Conservation (phyloP, 768 basidiomycete species). For the Auriscalpium microsporum region DNA sequence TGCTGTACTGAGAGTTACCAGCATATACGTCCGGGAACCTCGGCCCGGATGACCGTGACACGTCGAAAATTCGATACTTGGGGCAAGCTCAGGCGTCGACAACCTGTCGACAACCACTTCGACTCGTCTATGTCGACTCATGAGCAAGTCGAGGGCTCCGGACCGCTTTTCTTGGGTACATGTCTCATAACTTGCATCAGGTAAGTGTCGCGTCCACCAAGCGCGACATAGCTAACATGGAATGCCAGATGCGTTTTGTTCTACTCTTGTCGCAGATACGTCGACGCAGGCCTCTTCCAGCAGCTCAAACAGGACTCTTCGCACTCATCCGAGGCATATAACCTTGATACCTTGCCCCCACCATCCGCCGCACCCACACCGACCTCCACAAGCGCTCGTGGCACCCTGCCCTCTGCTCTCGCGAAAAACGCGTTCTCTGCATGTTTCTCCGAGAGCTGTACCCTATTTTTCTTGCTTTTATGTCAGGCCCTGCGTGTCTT, state of each 20-base stretch:
- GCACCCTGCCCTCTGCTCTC: slow-evolving; percentile 43
- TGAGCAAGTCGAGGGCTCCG: too few relatives aligned
- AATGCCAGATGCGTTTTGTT: slow-evolving; percentile 8
- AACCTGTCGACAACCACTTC: too few relatives aligned
- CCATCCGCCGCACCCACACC: slow-evolving; percentile 1
- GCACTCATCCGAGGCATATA: not conserved
- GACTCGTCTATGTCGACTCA: too few relatives aligned
- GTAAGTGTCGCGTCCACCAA: too few relatives aligned
- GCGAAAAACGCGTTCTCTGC: slow-evolving; percentile 55
- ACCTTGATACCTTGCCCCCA: slow-evolving; percentile 10
- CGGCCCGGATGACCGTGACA: too few relatives aligned
- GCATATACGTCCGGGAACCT: too few relatives aligned
- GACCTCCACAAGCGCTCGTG: slow-evolving; percentile 1
- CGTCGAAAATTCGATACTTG: too few relatives aligned
- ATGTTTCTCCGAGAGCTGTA: slow-evolving; percentile 68
- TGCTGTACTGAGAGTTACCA: too few relatives aligned
- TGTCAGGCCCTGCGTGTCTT: slow-evolving; percentile 57
- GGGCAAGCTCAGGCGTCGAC: too few relatives aligned
- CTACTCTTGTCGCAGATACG: slow-evolving; percentile 10
- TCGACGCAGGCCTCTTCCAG: slow-evolving; percentile 10
- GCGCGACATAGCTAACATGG: too few relatives aligned
- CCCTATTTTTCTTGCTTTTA: slow-evolving; percentile 64
- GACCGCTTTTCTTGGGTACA: too few relatives aligned
- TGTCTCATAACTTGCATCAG: too few relatives aligned
- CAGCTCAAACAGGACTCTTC: slow-evolving; percentile 8